Evolutionary conservation across 305 asterid genomes (phyloP).

Genomic region (Solanum hybrid): DNA sequence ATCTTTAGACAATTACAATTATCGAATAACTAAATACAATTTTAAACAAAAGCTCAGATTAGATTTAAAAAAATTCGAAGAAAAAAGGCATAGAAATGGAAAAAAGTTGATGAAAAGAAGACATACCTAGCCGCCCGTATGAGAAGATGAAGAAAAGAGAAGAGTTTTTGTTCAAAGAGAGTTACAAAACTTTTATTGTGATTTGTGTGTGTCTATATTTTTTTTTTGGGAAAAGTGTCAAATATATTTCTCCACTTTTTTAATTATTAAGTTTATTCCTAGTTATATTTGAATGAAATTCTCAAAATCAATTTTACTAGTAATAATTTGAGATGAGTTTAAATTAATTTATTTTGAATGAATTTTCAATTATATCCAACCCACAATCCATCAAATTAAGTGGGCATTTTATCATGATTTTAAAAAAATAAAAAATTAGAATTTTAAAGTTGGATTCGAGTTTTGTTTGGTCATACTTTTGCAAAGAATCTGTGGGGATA

Average conservation of each 20-base stretch:
- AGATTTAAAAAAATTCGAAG: background rate
- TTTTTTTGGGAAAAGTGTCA: background rate
- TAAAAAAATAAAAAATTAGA: background rate
- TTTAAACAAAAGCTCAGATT: background rate
- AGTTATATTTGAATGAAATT: background rate
- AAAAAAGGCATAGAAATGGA: background rate
- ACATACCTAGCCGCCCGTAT: background rate
- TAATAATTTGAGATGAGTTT: background rate
- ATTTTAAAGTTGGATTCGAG: background rate
- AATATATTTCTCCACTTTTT: too few species aligned
- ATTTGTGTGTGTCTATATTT: too few species aligned
- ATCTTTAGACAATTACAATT: background rate
- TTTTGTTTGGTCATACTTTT: background rate
- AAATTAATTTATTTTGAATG: too few species aligned
- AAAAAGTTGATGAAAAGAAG: background rate
- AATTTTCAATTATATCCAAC: background rate
- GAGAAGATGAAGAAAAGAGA: background rate
- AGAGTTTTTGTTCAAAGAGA: background rate
- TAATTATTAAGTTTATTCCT: background rate
- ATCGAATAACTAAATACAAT: background rate
- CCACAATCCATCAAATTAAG: background rate
- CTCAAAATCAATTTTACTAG: background rate
- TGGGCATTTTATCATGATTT: background rate
- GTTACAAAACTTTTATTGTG: background rate
- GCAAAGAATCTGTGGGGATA: background rate